These are phyloP conservation scores for Diospyros kaki DNA, from an alignment of 148 eudicot genomes.

Conservation along the genomic window DNA sequence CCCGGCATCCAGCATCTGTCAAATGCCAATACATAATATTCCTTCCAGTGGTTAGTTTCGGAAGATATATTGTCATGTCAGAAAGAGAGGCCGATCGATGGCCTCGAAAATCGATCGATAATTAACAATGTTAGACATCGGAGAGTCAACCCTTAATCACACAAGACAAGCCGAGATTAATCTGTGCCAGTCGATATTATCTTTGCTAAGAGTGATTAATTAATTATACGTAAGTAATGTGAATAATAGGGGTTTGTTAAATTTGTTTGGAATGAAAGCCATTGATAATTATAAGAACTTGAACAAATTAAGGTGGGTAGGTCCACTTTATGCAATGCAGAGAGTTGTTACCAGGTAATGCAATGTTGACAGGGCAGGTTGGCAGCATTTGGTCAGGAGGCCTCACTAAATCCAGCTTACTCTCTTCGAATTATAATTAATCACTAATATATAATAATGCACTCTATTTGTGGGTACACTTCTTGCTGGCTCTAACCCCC, in stretches of 20 bases:
- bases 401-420: no score
- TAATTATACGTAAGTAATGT: background rate
- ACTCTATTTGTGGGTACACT: no score
- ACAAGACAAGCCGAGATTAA: background rate
- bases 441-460: no score
- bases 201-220: background rate
- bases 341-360: no score
- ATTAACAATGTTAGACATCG: background rate
- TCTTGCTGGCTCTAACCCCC: no score
- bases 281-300: no score
- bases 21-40: background rate
- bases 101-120: background rate
- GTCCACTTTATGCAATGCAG: no score
- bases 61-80: background rate
- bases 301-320: no score
- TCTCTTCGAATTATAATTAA: no score
- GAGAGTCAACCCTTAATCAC: conserved; percentile 3
- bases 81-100: no score
- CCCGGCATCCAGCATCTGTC: background rate
- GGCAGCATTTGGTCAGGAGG: no score
- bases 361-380: no score
- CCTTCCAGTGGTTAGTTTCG: background rate
- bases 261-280: background rate
- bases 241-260: background rate
- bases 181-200: background rate